Conservation (phyloP, 805 yeast species). For the Metschnikowia corniflorae region DNA sequence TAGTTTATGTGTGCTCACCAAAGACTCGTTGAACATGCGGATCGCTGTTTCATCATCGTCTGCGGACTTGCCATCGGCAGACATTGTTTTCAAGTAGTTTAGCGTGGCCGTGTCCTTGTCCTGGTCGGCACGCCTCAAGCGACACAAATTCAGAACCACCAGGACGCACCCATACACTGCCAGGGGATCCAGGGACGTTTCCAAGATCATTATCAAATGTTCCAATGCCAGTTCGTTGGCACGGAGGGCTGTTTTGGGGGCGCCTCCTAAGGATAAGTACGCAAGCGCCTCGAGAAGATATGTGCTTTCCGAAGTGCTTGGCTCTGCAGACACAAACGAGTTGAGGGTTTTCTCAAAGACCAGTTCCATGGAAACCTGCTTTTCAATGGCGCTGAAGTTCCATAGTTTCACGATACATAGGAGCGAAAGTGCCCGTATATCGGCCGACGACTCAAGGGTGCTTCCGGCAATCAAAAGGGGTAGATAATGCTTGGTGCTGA, state of each 20-base stretch:
- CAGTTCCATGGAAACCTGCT: slow-evolving; percentile 12
- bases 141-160: slow-evolving; percentile 39
- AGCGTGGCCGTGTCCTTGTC: slow-evolving; percentile 31
- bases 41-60: slow-evolving; percentile 24
- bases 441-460: background rate
- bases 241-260: slow-evolving; percentile 11
- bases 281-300: slow-evolving; percentile 14
- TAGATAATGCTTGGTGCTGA: slow-evolving; percentile 14
- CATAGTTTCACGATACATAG: slow-evolving; percentile 19
- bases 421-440: slow-evolving; percentile 12
- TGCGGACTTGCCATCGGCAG: slow-evolving; percentile 9
- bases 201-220: slow-evolving; percentile 14
- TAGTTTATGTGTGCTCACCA: slow-evolving; percentile 24
- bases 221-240: slow-evolving; percentile 11
- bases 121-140: slow-evolving; percentile 23
- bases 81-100: slow-evolving; percentile 34
- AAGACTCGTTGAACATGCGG: slow-evolving; percentile 28
- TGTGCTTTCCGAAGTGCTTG: background rate
- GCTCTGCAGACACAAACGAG: slow-evolving; percentile 2
- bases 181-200: slow-evolving; percentile 12
- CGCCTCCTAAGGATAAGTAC: slow-evolving; percentile 14
- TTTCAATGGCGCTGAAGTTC: slow-evolving; percentile 17
- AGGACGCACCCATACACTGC: slow-evolving; percentile 40
- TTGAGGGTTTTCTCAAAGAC: slow-evolving; percentile 6
- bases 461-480: slow-evolving; percentile 14